These are phyloP conservation scores for Avena eriantha DNA, from an alignment of 176 grass and related monocot genomes.

Conservation along the genomic window DNA sequence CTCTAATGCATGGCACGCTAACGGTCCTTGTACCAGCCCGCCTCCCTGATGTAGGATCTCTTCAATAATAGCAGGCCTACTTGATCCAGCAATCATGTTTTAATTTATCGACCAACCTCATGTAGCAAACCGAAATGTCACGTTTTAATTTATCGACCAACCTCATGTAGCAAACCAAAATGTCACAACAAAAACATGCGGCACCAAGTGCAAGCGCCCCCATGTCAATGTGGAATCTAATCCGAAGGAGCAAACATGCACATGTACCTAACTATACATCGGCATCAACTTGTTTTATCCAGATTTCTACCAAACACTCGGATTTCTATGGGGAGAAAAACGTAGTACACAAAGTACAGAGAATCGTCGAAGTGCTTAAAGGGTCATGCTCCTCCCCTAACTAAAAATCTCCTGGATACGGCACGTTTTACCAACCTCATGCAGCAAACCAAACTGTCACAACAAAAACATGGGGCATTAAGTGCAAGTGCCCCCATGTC, in stretches of 20 bases:
- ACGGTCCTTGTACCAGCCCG: not conserved
- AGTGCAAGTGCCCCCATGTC: constrained; percentile 6
- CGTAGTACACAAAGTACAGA: not conserved
- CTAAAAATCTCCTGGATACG: too few species aligned
- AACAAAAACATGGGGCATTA: constrained; percentile 21
- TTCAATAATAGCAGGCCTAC: not conserved
- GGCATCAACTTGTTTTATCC: not conserved
- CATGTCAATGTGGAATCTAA: constrained; percentile 19
- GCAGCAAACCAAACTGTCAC: constrained; percentile 3
- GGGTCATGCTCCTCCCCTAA: too few species aligned
- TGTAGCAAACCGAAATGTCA: constrained; percentile 19
- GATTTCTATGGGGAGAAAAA: not conserved
- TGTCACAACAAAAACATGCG: constrained; percentile 30
- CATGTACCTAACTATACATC: not conserved
- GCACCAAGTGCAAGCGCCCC: not conserved
- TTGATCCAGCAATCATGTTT: constrained; percentile 19
- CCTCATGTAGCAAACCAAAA: constrained; percentile 14
- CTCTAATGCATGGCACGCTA: not conserved
- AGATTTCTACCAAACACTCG: not conserved
- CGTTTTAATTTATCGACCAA: constrained; percentile 20
- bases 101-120: not conserved
- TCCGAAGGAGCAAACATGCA: not conserved
- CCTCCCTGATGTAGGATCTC: not conserved
- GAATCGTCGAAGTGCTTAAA: not conserved
- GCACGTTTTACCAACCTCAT: constrained; percentile 14